phyloP scores from a whole-genome alignment of 768 basidiomycete genomes.

The Trametes gibbosa region DNA sequence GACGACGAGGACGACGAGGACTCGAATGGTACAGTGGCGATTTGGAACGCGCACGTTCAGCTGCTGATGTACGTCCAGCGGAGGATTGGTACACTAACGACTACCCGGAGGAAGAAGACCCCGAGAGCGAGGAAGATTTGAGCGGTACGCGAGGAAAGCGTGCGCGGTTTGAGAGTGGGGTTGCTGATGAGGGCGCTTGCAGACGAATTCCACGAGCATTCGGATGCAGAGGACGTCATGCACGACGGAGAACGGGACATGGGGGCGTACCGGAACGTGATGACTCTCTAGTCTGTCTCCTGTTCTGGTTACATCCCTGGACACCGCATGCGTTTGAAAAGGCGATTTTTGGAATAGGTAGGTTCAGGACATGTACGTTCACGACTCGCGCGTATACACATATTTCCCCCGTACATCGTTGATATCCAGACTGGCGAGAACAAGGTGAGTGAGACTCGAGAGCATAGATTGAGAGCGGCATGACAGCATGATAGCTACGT shows the following conservation, averaged over 20 bases:
- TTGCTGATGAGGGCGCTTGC: background rate
- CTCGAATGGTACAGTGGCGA: constrained; percentile 58
- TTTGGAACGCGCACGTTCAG: background rate
- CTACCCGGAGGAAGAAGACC: constrained; percentile 62
- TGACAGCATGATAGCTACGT: background rate
- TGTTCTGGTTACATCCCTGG: background rate
- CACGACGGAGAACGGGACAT: constrained; percentile 22
- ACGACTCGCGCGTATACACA: background rate
- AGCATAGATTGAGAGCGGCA: background rate
- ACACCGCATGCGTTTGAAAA: background rate
- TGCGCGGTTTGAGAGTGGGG: background rate
- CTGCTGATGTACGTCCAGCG: constrained; percentile 37
- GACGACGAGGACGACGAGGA: constrained; percentile 82
- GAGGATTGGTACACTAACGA: constrained; percentile 86
- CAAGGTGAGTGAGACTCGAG: background rate
- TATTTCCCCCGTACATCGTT: background rate
- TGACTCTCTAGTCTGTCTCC: background rate
- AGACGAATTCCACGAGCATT: constrained; percentile 60
- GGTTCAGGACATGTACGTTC: background rate
- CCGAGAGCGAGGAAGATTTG: constrained; percentile 18
- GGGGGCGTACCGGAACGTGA: constrained; percentile 3
- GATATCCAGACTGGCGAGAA: background rate
- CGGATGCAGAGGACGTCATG: constrained; percentile 45
- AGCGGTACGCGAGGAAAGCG: constrained; percentile 13
- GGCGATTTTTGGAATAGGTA: background rate